A percentile compares a stretch with the other conserved stretches of the same genome.
phyloP scores from a whole-genome alignment of 495 filamentous ascomycete genomes.

The Xylaria curta region DNA sequence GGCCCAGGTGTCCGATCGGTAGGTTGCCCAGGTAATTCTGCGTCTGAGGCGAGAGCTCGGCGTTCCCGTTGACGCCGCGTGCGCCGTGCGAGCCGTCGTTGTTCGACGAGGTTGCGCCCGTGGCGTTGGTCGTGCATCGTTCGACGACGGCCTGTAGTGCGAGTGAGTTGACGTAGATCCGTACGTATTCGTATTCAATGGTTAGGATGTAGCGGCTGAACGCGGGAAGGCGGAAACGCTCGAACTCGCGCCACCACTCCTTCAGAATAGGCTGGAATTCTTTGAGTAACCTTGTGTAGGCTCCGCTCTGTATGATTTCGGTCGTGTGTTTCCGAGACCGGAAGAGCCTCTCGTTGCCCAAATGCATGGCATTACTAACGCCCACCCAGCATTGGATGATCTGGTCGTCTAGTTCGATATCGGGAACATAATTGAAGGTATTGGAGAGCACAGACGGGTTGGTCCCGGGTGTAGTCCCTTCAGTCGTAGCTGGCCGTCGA shows the following conservation, averaged over 20 bases:
- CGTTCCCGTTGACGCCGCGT: constrained; percentile 44
- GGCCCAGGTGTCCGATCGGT: constrained; percentile 61
- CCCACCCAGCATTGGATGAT: constrained; percentile 93
- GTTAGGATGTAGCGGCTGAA: constrained; percentile 83
- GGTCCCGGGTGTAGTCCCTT: constrained; percentile 61
- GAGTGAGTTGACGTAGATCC: constrained; percentile 91
- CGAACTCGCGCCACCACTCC: constrained; percentile 77
- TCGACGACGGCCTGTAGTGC: constrained; percentile 94
- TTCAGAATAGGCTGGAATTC: constrained; percentile 77
- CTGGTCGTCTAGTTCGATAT: constrained; percentile 68
- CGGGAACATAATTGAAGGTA: constrained; percentile 62
- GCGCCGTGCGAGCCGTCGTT: constrained; percentile 40
- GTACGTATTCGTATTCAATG: constrained; percentile 89
- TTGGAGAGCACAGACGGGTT: constrained; percentile 58
- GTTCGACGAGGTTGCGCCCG: constrained; percentile 51
- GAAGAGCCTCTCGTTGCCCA: constrained; percentile 84
- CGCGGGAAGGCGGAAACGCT: constrained; percentile 70
- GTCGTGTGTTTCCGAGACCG: constrained; percentile 82
- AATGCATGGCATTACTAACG: constrained; percentile 86
- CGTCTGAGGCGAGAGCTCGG: constrained; percentile 61
- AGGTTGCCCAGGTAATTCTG: constrained; percentile 63
- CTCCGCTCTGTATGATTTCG: constrained; percentile 81
- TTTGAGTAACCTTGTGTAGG: constrained; percentile 79
- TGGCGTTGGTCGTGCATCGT: constrained; percentile 79
- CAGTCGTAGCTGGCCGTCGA: constrained; percentile 52